These are phyloP conservation scores for Toxicodendron radicans DNA, from an alignment of 345 rosid genomes.

Conservation along the genomic window DNA sequence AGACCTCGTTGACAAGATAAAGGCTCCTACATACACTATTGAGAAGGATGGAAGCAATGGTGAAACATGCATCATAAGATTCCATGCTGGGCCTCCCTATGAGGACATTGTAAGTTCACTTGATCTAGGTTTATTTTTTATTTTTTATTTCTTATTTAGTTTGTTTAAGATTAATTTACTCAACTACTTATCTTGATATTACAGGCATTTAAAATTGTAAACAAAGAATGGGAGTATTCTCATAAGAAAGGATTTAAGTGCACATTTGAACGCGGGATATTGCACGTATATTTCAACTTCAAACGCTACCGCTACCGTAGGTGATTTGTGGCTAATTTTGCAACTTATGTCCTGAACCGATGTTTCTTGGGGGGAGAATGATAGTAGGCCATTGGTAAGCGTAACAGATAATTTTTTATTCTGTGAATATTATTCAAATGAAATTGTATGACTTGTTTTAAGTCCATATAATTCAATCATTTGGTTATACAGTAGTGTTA, in stretches of 20 bases:
- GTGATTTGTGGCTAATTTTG: conserved; percentile 28
- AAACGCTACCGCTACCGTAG: conserved; percentile 89
- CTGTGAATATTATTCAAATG: neutral
- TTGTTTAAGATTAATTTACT: neutral
- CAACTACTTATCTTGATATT: neutral
- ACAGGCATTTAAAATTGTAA: conserved; percentile 88
- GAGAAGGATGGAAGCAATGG: conserved; percentile 78
- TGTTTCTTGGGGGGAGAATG: neutral
- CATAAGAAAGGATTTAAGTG: conserved; percentile 96
- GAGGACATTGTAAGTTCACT: conserved; percentile 76
- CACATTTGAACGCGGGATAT: conserved; percentile 86
- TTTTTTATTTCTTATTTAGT: neutral
- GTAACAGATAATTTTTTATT: neutral
- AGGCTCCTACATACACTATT: conserved; percentile 75
- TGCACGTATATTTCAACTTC: conserved; percentile 89
- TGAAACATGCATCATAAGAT: conserved; percentile 85
- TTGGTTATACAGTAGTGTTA: neutral
- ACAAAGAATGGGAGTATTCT: conserved; percentile 97
- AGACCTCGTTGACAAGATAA: conserved; percentile 82
- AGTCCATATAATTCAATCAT: neutral
- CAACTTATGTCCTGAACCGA: neutral
- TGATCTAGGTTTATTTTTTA: neutral
- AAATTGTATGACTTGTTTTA: neutral
- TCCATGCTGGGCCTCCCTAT: conserved; percentile 95
- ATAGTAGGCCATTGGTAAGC: neutral